Percentiles rank a stretch among this genome's conserved stretches.
Evolutionary conservation across 192 early-diverging fungal genomes (phyloP).

Genomic region (Entomortierella chlamydospora): DNA sequence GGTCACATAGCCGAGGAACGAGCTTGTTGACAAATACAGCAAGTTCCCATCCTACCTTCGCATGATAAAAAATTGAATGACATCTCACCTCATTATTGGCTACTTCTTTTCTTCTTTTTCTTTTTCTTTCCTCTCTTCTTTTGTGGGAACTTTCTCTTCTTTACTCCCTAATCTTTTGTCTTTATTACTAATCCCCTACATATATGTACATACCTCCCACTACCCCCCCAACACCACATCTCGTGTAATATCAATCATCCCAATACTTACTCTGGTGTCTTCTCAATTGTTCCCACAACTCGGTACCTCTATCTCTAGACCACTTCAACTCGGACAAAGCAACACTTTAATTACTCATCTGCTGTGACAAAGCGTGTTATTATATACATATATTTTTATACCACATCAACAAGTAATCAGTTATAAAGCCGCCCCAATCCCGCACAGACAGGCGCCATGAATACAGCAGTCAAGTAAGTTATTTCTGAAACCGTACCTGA

Average conservation of each 20-base stretch:
- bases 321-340: not conserved
- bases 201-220: not conserved
- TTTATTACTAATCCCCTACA: not conserved
- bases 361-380: not conserved
- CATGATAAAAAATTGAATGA: not conserved
- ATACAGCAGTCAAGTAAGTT: constrained; percentile 49
- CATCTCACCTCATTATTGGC: not conserved
- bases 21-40: not conserved
- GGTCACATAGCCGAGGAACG: no score
- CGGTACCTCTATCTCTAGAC: not conserved
- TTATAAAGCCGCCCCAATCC: not conserved
- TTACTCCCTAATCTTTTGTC: not conserved
- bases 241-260: not conserved
- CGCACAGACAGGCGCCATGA: constrained; percentile 34
- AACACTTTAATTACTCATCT: no score
- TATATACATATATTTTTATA: no score
- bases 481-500: not conserved
- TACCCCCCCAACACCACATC: not conserved
- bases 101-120: not conserved
- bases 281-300: not conserved
- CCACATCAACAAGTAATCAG: not conserved
- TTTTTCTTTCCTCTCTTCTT: not conserved
- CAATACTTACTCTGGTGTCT: not conserved
- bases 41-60: constrained; percentile 12
- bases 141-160: not conserved